These are phyloP conservation scores for Hygrophoropsis aurantiaca DNA, from an alignment of 768 basidiomycete genomes.

Conservation along the genomic window DNA sequence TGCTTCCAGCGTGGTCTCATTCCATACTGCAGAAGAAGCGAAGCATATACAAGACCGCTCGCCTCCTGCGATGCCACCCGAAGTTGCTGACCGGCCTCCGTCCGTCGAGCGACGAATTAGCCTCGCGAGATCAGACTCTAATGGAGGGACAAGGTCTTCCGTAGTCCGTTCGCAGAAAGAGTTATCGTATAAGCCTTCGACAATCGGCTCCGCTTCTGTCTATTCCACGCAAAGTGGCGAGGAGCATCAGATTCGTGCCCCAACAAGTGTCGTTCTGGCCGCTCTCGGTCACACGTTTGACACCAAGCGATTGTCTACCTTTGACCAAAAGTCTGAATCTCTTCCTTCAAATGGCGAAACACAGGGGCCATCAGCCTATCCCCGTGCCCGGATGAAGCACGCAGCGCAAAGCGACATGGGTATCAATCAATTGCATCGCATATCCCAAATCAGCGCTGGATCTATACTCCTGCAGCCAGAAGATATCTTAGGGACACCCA, in stretches of 20 bases:
- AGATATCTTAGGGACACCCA: constrained; percentile 8
- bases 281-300: constrained; percentile 31
- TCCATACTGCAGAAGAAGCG: too few relatives aligned
- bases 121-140: neutral
- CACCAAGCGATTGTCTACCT: constrained; percentile 13
- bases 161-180: neutral
- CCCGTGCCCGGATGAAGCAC: neutral
- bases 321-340: constrained; percentile 13
- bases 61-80: neutral
- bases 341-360: constrained; percentile 11
- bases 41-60: neutral
- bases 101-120: too few relatives aligned
- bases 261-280: constrained; percentile 35
- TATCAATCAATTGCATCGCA: constrained; percentile 16
- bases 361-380: neutral
- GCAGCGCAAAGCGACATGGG: neutral
- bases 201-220: constrained; percentile 32
- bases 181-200: constrained; percentile 22
- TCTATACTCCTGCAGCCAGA: constrained; percentile 17
- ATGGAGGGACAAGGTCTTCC: neutral
- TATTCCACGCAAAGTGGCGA: constrained; percentile 41
- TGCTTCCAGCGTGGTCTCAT: too few relatives aligned
- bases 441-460: constrained; percentile 28
- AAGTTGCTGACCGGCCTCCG: neutral
- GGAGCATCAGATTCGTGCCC: constrained; percentile 30